Evolutionary conservation across 345 rosid species (phyloP).

Genomic region (Brassica incana): DNA sequence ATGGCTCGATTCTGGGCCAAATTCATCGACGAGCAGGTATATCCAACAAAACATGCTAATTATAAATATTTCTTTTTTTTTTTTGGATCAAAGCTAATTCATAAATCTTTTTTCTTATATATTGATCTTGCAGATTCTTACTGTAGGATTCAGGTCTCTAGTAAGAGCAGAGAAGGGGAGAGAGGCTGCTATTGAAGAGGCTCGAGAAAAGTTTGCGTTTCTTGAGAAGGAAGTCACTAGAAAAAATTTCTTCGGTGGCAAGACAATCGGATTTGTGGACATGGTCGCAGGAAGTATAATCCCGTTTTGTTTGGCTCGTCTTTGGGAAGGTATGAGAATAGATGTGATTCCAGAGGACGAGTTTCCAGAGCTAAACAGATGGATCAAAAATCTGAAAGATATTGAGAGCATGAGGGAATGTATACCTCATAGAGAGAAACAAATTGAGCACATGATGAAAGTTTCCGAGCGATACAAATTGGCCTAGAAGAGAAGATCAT

Average conservation of each 20-base stretch:
- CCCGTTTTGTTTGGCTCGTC: background rate
- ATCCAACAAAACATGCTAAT: background rate
- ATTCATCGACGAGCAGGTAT: constrained; percentile 30
- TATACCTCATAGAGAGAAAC: background rate
- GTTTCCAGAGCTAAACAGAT: background rate
- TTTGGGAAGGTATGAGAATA: background rate
- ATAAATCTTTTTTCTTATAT: background rate
- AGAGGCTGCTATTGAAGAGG: background rate
- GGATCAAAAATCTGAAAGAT: background rate
- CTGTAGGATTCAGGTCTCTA: background rate
- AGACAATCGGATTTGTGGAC: background rate
- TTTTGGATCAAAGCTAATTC: too few relatives aligned
- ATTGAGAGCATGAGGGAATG: background rate
- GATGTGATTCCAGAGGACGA: background rate
- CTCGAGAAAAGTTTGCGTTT: background rate
- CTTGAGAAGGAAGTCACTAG: background rate
- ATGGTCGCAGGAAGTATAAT: background rate
- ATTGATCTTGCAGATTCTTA: background rate
- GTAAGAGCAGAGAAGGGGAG: background rate
- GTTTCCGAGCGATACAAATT: background rate
- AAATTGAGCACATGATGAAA: background rate
- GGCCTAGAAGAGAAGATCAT: background rate
- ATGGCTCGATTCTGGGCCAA: constrained; percentile 47
- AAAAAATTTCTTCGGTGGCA: background rate
- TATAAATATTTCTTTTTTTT: too few relatives aligned